These are phyloP conservation scores for Tirmania nivea DNA, from an alignment of 495 filamentous ascomycete genomes.

Conservation along the genomic window DNA sequence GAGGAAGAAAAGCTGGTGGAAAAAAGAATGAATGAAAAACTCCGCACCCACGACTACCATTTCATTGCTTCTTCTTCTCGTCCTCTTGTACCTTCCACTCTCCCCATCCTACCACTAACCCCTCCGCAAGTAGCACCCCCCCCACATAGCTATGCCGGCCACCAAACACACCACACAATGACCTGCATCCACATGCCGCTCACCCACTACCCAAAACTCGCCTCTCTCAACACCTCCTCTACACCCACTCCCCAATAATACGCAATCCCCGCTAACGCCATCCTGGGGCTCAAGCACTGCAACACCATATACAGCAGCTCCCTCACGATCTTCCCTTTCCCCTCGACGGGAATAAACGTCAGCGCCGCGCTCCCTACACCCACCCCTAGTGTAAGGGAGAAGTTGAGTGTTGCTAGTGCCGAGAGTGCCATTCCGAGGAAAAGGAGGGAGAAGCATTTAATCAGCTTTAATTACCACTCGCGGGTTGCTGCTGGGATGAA, in stretches of 20 bases:
- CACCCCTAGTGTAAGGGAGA: conserved; percentile 70
- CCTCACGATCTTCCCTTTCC: conserved; percentile 12
- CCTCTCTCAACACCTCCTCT: conserved; percentile 41
- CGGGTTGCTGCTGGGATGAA: conserved; percentile 36
- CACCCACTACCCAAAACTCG: conserved; percentile 76
- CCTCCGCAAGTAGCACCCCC: neutral
- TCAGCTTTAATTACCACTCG: conserved; percentile 47
- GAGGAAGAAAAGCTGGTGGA: too few species aligned
- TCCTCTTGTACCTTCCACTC: neutral
- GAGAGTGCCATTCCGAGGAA: conserved; percentile 78
- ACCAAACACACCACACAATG: conserved; percentile 95
- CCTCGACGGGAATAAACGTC: conserved; percentile 40
- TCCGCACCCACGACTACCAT: neutral
- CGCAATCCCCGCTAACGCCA: conserved; percentile 34
- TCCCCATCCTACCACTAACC: neutral
- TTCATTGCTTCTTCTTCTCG: neutral
- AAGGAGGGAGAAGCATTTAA: conserved; percentile 80
- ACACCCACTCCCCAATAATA: conserved; percentile 30
- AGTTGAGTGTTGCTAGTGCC: conserved; percentile 87
- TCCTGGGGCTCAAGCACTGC: conserved; percentile 41
- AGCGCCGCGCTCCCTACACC: conserved; percentile 59
- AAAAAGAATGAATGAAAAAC: neutral
- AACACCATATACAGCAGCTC: conserved; percentile 27
- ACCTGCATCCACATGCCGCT: conserved; percentile 79
- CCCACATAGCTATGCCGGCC: conserved; percentile 62